phyloP scores from a whole-genome alignment of 345 rosid species.

The Mercurialis annua region DNA sequence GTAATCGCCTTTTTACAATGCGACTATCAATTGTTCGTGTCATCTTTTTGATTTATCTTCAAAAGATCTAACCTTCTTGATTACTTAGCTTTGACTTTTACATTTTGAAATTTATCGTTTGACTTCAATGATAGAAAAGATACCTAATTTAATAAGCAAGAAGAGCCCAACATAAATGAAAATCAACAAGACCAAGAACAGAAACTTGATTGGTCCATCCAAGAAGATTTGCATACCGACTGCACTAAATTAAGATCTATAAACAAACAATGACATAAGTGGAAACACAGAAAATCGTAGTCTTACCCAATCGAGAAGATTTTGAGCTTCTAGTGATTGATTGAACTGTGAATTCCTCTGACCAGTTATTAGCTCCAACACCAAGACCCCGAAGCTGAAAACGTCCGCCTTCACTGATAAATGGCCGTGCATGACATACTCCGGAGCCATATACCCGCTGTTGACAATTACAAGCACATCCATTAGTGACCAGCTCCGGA shows the following conservation, averaged over 20 bases:
- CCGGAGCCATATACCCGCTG: constrained; percentile 99
- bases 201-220: not conserved
- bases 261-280: not conserved
- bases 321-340: constrained; percentile 43
- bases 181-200: not conserved
- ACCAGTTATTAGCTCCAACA: constrained; percentile 81
- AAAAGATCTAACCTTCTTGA: not conserved
- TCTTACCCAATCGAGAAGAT: constrained; percentile 91
- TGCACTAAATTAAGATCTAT: not conserved
- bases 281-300: constrained; percentile 4
- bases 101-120: not conserved
- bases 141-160: too few relatives aligned
- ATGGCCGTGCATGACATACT: constrained; percentile 79
- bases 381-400: constrained; percentile 94
- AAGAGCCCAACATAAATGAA: not conserved
- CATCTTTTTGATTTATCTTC: not conserved
- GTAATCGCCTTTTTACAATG: too few relatives aligned
- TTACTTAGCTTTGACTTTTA: not conserved
- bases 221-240: not conserved
- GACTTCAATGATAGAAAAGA: not conserved
- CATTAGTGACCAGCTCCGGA: not conserved
- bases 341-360: constrained; percentile 64
- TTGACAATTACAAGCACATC: constrained; percentile 19
- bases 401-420: constrained; percentile 85
- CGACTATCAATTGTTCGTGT: not conserved